Evolutionary conservation across 2,329 filamentous ascomycete species (phyloP), one percentile per base, ranked within the genome.

Genomic region (Allantophomopsis lycopodina): DNA sequence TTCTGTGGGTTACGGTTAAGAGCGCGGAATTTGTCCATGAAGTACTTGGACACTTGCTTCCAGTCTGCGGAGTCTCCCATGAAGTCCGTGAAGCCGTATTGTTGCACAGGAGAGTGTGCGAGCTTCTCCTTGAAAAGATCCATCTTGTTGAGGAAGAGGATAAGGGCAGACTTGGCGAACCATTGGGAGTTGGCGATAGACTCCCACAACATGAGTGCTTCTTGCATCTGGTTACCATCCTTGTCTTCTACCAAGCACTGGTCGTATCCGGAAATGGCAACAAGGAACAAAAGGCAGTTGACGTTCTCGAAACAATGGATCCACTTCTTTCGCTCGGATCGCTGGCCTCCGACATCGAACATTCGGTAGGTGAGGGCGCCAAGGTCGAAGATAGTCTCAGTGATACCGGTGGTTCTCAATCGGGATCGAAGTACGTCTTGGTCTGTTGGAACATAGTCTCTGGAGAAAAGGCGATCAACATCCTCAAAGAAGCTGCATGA

Each of bases 201-300:
- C 57, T 88, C 83, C 68, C 85, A 89, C 14, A 89, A 68, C 81
- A 88, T 88, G 51, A 89, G 66, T 2, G 83, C 83, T 60, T 89
- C 83, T 60, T 87, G 84, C 83, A 88, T 89, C 83, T 88, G 83
- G 57, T 89, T 89, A 46, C 88, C 88, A 58, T 94, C 91, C 61
- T 94, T 88, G 59, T 96, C 89, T 63, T 96, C 89, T 3, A 95
- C 86, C 37, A 96, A 66, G 54, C 88, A 94, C 60, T 96, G 91
- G 56, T 96, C 89, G 59, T 95, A 96, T 43, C 89, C 89, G 47
- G 87, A 94, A 51, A 96, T 88, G 36, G 89, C 88, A 39, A 94
- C 89, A 49, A 96, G 73, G 63, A 96, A 96, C 32, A 96, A 68
- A 40, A 96, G 69, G 50, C 85, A 88, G 55, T 91, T 87, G 18